Evolutionary conservation across 148 eudicot species (phyloP), one percentile per base, ranked within the genome.

Genomic region (Rhododendron ovatum): DNA sequence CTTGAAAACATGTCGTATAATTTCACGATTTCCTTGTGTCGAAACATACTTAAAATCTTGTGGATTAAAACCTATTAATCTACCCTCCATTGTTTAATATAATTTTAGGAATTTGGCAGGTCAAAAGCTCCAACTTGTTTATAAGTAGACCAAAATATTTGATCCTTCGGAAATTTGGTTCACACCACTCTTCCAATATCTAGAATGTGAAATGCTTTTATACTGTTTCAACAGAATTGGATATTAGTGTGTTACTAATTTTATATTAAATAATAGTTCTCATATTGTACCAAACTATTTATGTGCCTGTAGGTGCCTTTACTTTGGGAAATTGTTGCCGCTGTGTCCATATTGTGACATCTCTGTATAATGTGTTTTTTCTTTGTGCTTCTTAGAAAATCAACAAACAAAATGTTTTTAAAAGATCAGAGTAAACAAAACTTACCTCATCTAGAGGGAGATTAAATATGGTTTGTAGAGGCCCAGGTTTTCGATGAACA

Each of bases 361-460:
- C 69, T 24, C 69, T 63, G 30, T 24, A 24, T 63, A n/a, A 8
- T 4, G 1, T 7, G 30, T 11, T 65, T n/a, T 22, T 24, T 9
- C 71, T 24, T 65, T n/a, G 30, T 65, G 71, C 71, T n/a, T 65
- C 13, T 55, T 8, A 65, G 18, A 9, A 51, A 26, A 4, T 35
- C 2, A 17, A 81, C 37, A 2, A 39, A 50, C 37, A 10, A 55
- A 3, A 30, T 18, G 35, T 50, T 12, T 75, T 76, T 63, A 55
- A 57, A 47, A 18, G 3, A 80, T 50, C 47, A 80, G 18, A 88
- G n/a, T 59, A 4, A 83, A 74, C 30, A 45, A 76, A 69, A 86
- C 87, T 85, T 92, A 88, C 99, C 98, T 96, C 99, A 88, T 94
- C 95, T 85, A 93, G 94, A 76, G 87, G 95, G 85, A 96, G 93